phyloP scores from a whole-genome alignment of 2,329 filamentous ascomycete genomes.

The Pseudocercospora macadamiae region DNA sequence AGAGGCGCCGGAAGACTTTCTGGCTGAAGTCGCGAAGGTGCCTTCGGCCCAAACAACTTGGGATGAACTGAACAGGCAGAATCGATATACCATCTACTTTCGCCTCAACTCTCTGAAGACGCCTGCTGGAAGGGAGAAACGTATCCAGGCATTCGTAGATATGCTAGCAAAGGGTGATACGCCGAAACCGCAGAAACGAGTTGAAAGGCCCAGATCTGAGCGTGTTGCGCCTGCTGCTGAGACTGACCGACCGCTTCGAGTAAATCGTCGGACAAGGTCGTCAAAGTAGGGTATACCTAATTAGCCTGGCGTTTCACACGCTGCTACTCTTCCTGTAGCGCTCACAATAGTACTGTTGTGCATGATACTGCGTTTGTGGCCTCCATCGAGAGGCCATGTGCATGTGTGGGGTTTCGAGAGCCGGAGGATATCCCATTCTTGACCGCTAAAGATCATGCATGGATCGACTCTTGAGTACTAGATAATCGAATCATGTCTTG shows the following conservation, averaged over 20 bases:
- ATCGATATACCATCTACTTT: conserved; percentile 53
- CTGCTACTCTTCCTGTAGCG: no score
- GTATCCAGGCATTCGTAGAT: conserved; percentile 43
- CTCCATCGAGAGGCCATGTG: no score
- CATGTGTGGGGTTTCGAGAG: no score
- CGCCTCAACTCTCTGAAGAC: conserved; percentile 49
- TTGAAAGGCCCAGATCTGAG: not conserved
- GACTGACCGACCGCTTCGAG: not conserved
- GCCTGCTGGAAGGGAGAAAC: conserved; percentile 36
- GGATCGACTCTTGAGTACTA: no score
- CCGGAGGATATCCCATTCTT: no score
- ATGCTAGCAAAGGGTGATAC: conserved; percentile 24
- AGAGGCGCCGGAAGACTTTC: conserved; percentile 55
- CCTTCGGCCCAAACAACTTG: conserved; percentile 46
- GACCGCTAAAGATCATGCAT: no score
- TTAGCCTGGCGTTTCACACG: no score
- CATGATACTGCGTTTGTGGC: no score
- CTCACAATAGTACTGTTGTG: no score
- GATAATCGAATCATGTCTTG: no score
- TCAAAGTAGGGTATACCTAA: not conserved
- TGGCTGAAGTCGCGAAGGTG: conserved; percentile 45
- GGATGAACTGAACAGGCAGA: conserved; percentile 48
- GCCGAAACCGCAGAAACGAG: conserved; percentile 19
- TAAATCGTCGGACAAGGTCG: not conserved
- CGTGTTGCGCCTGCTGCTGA: not conserved